Evolutionary conservation across 257 asterid species (phyloP), one percentile per base, ranked within the genome.

Genomic region (Datura wrightii): DNA sequence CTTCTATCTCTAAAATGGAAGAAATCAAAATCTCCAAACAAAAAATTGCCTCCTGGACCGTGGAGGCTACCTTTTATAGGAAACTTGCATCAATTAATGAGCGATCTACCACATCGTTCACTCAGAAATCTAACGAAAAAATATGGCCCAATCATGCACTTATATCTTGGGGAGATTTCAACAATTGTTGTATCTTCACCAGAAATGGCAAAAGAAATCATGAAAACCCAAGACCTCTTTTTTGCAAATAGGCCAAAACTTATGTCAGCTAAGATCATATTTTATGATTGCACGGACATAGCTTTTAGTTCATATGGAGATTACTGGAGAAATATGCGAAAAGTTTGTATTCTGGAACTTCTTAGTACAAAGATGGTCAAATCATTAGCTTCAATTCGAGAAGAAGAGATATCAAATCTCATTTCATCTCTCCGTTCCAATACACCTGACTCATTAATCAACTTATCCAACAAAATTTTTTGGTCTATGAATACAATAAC

Each of bases 71-170:
- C 58, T 53, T 13, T 53, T 53, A 53, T 53, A 53, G 82, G 86
- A 31, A 42, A 74, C 82, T 3, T 83, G 19, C 86, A 69, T 71
- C 86, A 83, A 11, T 19, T 83, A 41, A 14, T n/a, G 31, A 16
- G 59, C 5, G 58, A 53, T 18, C 58, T 53, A 53, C 58, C 58
- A 13, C 58, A 53, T 53, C 58, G 58, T 53, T 53, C 58, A 11
- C 18, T 53, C 4, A 53, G 58, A 53, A 53, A 53, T 53, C 58
- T 53, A 53, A 11, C 58, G 5, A 53, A 18, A 53, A 53, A 11
- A 53, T 53, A 53, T 13, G 53, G 58, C 3, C 58, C 58, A 3
- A 53, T 53, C 16, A 53, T 53, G 58, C 58, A 10, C 58, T 53
- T 53, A 53, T 5, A 4, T 11, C 58, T 53, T 53, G 58, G 58